Evolutionary conservation across 2,329 filamentous ascomycete genomes (phyloP), one percentile per base, ranked within the genome.

Genomic region (Diplodia mutila): DNA sequence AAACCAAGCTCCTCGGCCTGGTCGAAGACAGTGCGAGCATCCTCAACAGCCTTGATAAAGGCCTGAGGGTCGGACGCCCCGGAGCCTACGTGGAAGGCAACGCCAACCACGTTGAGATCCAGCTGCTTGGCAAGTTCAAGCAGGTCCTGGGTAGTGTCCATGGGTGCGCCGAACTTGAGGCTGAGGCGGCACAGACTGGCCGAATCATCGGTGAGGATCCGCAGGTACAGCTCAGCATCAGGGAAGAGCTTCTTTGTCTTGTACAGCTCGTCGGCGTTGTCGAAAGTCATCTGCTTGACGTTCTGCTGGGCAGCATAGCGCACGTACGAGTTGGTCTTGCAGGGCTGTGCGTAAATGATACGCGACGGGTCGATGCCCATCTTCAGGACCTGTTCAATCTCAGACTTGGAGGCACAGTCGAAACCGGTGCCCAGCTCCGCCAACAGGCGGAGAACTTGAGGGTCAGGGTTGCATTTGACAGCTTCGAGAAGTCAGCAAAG

Each of bases 251-350:
- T 91, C 81, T 96, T 95, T 80, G 97, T 94, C 87, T 99, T 99
- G 87, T 94, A 93, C 64, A 99, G 87, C 85, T 99, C 95, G 79
- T 99, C 95, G 78, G 91, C 89, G 75, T 99, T 99, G 86, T 99
- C 95, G 78, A 99, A 98, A 2, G 95, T 99, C 94, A 99, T 98
- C 85, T 97, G 92, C 83, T 91, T 94, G 78, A 99, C 95, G 73
- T 91, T 91, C 72, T 90, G 85, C 77, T 89, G 87, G 76, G 91
- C 89, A 71, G 96, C 95, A 76, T 94, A 97, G 77, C 94, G 93
- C 70, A 99, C 86, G 80, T 97, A 98, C 57, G 94, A 97, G 84
- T 95, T 97, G 75, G 95, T 99, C 89, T 99, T 99, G 91, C 95
- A 98, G 67, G 95, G 95, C 83, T 99, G 95, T 61, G 95, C 95